Evolutionary conservation across 805 yeast genomes (phyloP), one percentile per base, ranked within the genome.

Genomic region (Osmozyma mogii): DNA sequence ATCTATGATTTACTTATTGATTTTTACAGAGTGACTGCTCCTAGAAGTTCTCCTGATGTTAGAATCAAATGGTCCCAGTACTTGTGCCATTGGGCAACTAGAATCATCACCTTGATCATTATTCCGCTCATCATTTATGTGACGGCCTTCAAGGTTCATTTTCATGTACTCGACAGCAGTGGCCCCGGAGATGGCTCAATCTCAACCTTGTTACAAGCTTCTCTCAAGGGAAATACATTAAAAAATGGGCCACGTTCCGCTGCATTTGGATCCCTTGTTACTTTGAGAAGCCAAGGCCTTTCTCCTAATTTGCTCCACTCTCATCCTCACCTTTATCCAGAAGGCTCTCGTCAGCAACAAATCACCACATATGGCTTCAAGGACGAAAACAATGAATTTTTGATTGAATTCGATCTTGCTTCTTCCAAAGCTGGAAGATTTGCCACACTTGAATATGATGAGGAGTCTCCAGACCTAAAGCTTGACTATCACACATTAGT

Each of bases 171-270:
- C 34, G 74, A 70, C 46, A 77, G 76, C 45, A 72, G 94, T 2
- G 98, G 98, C 12, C 77, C 95, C 0, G 98, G 97, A 24, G 95
- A 89, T 54, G 82, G 94, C 3, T 78, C 92, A 30, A 84, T 92
- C 61, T 78, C 92, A 11, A 78, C 96, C 0, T 66, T 89, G 30
- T 78, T 92, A 58, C 98, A 92, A 56, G 88, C 89, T 7, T 84
- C 89, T 36, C 62, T 92, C 39, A 69, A 70, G 29, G 84, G 81
- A 8, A 73, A 78, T 27, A 70, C 75, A 11, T 68, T 89, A 30
- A 66, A 64, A 19, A 52, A 69, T 15, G 84, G 85, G 9, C 88
- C 94, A 13, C 50, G 84, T 35, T 72, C 77, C 27, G 61, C 81
- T 16, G 76, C 78, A 3, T 64, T 52, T 42, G 81, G 80, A 15